These are phyloP conservation scores for Setaria italica DNA, from an alignment of 202 grass and related monocot species.

Conservation along the genomic window DNA sequence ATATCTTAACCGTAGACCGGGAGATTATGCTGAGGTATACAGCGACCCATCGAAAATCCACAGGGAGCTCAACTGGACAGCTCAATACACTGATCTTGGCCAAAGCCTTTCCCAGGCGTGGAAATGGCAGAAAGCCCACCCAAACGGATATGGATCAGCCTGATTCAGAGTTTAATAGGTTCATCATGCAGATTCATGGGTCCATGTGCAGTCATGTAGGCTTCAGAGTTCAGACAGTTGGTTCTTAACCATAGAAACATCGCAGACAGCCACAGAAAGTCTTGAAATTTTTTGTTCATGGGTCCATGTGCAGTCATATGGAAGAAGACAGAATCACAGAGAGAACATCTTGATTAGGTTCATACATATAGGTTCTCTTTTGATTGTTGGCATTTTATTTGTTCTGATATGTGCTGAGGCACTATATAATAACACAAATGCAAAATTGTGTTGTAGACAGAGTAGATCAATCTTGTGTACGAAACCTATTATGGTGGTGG, in stretches of 20 bases:
- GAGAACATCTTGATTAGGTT: conserved; percentile 43
- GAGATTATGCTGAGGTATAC: conserved; percentile 79
- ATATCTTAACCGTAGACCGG: conserved; percentile 56
- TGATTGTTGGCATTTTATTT: conserved; percentile 26
- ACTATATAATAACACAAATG: conserved; percentile 50
- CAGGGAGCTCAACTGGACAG: conserved; percentile 72
- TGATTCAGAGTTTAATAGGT: conserved; percentile 33
- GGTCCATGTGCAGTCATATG: background rate
- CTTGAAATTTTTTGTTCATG: conserved; percentile 24
- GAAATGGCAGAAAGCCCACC: conserved; percentile 85
- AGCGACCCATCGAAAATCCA: conserved; percentile 74
- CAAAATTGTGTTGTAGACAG: conserved; percentile 33
- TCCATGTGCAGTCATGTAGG: conserved; percentile 44
- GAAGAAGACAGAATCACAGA: conserved; percentile 16
- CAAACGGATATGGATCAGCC: conserved; percentile 56
- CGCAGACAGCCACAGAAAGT: conserved; percentile 29
- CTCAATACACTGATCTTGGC: conserved; percentile 58
- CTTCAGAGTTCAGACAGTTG: conserved; percentile 30
- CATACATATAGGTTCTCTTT: conserved; percentile 44
- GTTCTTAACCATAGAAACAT: conserved; percentile 36
- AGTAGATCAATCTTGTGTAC: conserved; percentile 37
- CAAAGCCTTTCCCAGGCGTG: conserved; percentile 72
- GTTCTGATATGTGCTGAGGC: conserved; percentile 28
- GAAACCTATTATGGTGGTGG: conserved; percentile 24
- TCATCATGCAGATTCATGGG: conserved; percentile 28